phyloP scores from a whole-genome alignment of 176 grass and related monocot genomes.

The Guadua angustifolia region DNA sequence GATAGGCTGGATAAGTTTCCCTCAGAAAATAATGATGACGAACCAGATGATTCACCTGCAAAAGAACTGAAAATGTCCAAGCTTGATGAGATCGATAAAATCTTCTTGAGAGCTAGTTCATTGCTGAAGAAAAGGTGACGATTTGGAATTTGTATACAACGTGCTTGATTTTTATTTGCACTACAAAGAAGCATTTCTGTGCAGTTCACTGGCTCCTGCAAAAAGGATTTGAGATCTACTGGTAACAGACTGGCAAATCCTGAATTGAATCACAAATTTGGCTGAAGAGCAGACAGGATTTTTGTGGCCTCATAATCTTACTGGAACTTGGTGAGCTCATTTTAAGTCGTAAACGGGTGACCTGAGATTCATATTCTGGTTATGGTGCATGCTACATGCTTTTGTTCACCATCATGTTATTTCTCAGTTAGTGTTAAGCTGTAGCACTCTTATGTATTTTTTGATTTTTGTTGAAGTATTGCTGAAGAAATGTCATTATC shows the following conservation, averaged over 20 bases:
- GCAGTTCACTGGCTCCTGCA: constrained; percentile 1
- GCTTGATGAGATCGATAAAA: constrained; percentile 93
- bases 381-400: background rate
- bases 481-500: constrained; percentile 1
- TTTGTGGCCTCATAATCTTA: background rate
- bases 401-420: background rate
- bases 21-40: constrained; percentile 49
- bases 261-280: constrained; percentile 14
- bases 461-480: background rate
- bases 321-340: background rate
- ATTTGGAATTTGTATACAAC: constrained; percentile 7
- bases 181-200: background rate
- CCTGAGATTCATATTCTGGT: background rate
- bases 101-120: constrained; percentile 94
- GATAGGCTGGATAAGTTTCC: constrained; percentile 84
- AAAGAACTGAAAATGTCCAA: constrained; percentile 79
- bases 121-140: constrained; percentile 79
- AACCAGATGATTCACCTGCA: constrained; percentile 60
- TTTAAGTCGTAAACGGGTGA: background rate
- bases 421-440: constrained; percentile 6
- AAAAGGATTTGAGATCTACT: constrained; percentile 14
- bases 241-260: background rate
- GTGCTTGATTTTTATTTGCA: background rate
- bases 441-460: background rate
- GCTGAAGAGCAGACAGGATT: background rate